These are phyloP conservation scores for Helicocarpus griseus DNA, from an alignment of 2,329 filamentous ascomycete species.

Conservation along the genomic window DNA sequence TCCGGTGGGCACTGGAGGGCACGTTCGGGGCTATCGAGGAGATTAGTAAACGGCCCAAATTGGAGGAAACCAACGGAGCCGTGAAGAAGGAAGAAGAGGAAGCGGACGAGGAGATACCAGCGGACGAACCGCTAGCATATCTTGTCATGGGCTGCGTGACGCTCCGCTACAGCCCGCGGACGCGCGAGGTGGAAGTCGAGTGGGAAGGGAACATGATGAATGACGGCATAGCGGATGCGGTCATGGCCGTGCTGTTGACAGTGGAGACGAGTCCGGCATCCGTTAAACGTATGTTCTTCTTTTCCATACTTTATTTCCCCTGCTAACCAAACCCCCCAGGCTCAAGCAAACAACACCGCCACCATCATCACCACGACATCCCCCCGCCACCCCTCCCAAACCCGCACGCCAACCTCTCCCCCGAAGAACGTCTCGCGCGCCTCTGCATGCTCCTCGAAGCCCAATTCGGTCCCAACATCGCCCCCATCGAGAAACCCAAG, in stretches of 20 bases:
- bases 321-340: conserved; percentile 32
- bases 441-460: conserved; percentile 95
- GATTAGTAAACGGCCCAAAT: conserved; percentile 17
- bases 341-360: conserved; percentile 44
- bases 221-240: conserved; percentile 93
- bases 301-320: conserved; percentile 13
- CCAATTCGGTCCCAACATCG: conserved; percentile 83
- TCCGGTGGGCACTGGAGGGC: conserved; percentile 87
- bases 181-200: conserved; percentile 77
- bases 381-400: conserved; percentile 46
- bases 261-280: conserved; percentile 92
- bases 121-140: conserved; percentile 35
- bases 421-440: conserved; percentile 69
- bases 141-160: conserved; percentile 83
- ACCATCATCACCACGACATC: conserved; percentile 32
- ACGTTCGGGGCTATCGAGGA: conserved; percentile 80
- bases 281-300: conserved; percentile 62
- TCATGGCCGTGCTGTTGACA: conserved; percentile 83
- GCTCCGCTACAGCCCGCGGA: conserved; percentile 61
- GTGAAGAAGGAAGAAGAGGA: conserved; percentile 28
- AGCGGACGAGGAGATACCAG: conserved; percentile 37
- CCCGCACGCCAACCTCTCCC: conserved; percentile 60
- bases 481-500: conserved; percentile 61
- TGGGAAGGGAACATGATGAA: conserved; percentile 99
- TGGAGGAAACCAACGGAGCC: conserved; percentile 14